Evolutionary conservation across 331 rosid species (phyloP), one percentile per base, ranked within the genome.

Genomic region (Phaseolus coccineus): DNA sequence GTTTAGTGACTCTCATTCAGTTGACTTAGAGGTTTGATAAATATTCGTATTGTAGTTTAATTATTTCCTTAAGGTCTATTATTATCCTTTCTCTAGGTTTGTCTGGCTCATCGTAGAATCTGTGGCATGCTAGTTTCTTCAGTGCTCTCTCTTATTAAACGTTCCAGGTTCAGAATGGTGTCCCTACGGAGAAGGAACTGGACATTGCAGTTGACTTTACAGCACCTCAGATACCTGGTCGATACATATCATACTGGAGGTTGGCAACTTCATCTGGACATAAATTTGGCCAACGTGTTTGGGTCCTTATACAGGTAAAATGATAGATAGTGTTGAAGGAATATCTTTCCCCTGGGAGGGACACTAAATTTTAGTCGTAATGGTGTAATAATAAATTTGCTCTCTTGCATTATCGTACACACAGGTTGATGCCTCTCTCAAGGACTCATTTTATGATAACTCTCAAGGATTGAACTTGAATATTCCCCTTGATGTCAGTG

Each of bases 221-320:
- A 12, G 93, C 98, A 2, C 99, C 97, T 12, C 74, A 56, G 70
- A 62, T 75, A 25, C 93, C 94, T 67, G 99, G 99, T 44, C 92
- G 81, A 58, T 93, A 93, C 83, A 68, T 86, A 72, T 93, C 99
- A 46, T 86, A 93, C 77, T 96, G 99, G 99, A 89, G 84, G 86
- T 81, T 91, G 97, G 81, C 91, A 66, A 71, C 92, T 66, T 89
- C 92, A 2, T 79, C 92, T 40, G 98, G 97, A 42, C 88, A 89
- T 52, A 86, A 48, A 78, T 96, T 91, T 88, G 99, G 99, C 47
- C 97, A 96, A 57, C 93, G 94, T 76, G 92, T 93, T 71, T 96
- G 99, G 99, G 98, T 93, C 64, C 87, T 85, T 59, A 86, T 96
- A 74, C 92, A 85, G 94, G 99, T 96, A 83, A 67, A 57, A 35